Evolutionary conservation across 441 rosid genomes (phyloP).

Genomic region (Pelargonium myrrhifolium): DNA sequence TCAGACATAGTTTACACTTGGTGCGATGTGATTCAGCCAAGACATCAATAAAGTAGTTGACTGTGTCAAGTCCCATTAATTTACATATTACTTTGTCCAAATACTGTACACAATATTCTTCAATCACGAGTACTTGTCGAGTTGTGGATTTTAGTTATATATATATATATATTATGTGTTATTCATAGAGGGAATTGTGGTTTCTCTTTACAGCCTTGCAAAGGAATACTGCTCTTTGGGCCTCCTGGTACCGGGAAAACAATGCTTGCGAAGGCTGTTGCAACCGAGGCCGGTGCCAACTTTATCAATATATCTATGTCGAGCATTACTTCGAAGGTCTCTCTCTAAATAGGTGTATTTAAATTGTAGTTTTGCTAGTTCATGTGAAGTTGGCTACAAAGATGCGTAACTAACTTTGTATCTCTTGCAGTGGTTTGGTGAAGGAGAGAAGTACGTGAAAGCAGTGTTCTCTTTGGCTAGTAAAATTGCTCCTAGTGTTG

Average conservation of each 20-base stretch:
- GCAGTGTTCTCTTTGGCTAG: conserved; percentile 98
- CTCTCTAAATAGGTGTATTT: neutral
- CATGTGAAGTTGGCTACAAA: conserved; percentile 2
- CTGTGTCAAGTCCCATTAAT: no score
- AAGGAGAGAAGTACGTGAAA: conserved; percentile 96
- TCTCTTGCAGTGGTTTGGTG: conserved; percentile 96
- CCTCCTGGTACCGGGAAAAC: conserved; percentile 99
- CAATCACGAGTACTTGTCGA: neutral
- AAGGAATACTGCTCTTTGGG: conserved; percentile 92
- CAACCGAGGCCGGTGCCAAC: conserved; percentile 98
- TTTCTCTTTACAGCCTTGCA: conserved; percentile 59
- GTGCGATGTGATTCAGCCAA: no score
- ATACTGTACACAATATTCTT: no score
- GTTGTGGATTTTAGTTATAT: no score
- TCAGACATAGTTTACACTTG: no score
- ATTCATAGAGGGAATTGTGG: conserved; percentile 8
- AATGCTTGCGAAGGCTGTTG: conserved; percentile 99
- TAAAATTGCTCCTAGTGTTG: conserved; percentile 92
- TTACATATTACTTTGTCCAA: no score
- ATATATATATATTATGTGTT: no score
- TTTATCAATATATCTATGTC: conserved; percentile 99
- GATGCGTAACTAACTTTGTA: conserved; percentile 14
- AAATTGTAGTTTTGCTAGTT: neutral
- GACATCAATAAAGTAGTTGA: no score
- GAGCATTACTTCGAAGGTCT: conserved; percentile 95